Conservation (phyloP, 352 stramenopile species). For the Saprolegnia diclina region DNA sequence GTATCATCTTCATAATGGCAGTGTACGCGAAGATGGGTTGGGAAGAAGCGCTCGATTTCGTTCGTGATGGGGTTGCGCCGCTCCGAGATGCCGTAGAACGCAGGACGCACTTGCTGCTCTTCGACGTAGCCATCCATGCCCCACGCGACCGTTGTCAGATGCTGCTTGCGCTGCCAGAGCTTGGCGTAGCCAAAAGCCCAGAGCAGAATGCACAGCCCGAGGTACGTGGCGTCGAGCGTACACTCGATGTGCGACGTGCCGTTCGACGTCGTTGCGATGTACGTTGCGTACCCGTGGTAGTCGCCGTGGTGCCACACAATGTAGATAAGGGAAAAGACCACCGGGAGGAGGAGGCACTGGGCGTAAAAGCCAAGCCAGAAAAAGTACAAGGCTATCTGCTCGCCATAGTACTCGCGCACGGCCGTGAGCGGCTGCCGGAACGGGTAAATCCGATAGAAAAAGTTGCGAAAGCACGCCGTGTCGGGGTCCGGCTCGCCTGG, state of each 20-base stretch:
- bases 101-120: slow-evolving; percentile 30
- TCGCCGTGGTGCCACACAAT: neutral
- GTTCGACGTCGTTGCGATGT: neutral
- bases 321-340: slow-evolving; percentile 1
- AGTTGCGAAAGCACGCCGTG: slow-evolving; percentile 39
- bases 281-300: slow-evolving; percentile 7
- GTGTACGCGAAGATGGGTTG: slow-evolving; percentile 14
- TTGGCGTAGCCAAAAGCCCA: slow-evolving; percentile 55
- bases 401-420: slow-evolving; percentile 88
- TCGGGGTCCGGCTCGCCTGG: slow-evolving; percentile 38
- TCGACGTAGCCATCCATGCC: slow-evolving; percentile 30
- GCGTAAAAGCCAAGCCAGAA: slow-evolving; percentile 90
- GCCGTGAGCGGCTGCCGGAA: slow-evolving; percentile 79
- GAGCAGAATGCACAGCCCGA: slow-evolving; percentile 36
- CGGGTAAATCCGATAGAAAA: slow-evolving; percentile 25
- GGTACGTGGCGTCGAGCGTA: neutral
- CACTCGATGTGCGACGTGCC: neutral
- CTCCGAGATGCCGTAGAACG: slow-evolving; percentile 30
- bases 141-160: slow-evolving; percentile 61
- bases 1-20: neutral
- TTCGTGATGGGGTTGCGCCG: slow-evolving; percentile 34
- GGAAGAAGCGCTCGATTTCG: slow-evolving; percentile 32
- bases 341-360: slow-evolving; percentile 81
- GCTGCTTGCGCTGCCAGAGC: slow-evolving; percentile 49
- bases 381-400: slow-evolving; percentile 89